These are phyloP conservation scores for Colletotrichum tofieldiae DNA, from an alignment of 2,329 filamentous ascomycete species.

Conservation along the genomic window DNA sequence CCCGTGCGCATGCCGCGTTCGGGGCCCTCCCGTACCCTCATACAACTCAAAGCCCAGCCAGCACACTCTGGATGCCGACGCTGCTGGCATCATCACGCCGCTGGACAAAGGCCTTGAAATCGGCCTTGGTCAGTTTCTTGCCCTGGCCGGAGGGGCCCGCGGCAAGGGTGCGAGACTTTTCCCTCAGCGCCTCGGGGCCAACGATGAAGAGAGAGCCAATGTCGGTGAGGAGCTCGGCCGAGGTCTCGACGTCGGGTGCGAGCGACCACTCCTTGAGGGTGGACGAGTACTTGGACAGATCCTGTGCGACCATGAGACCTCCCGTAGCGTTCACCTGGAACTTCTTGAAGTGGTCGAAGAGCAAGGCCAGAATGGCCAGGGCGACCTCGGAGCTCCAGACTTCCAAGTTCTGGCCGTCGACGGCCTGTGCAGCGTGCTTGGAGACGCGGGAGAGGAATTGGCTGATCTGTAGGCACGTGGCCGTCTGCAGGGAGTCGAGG, in stretches of 20 bases:
- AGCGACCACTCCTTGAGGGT: conserved; percentile 88
- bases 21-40: background rate
- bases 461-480: conserved; percentile 86
- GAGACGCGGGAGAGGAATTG: conserved; percentile 83
- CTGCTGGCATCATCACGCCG: conserved; percentile 87
- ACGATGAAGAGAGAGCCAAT: conserved; percentile 97
- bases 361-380: conserved; percentile 80
- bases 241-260: conserved; percentile 75
- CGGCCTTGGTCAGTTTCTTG: conserved; percentile 74
- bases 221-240: conserved; percentile 90
- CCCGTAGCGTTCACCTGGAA: conserved; percentile 95
- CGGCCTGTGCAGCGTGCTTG: conserved; percentile 73
- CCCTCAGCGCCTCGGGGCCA: conserved; percentile 82
- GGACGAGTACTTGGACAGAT: conserved; percentile 93
- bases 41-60: conserved; percentile 74
- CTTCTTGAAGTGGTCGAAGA: conserved; percentile 95
- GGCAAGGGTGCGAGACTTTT: conserved; percentile 75
- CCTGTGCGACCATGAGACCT: conserved; percentile 94
- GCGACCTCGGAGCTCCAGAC: conserved; percentile 89
- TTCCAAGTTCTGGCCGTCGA: conserved; percentile 88
- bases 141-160: conserved; percentile 59
- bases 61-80: conserved; percentile 85
- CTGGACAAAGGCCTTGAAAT: conserved; percentile 88
- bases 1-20: too few relatives aligned
- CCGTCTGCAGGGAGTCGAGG: conserved; percentile 85